Conservation (phyloP, 495 filamentous ascomycete genomes). For the Xylaria castorea region DNA sequence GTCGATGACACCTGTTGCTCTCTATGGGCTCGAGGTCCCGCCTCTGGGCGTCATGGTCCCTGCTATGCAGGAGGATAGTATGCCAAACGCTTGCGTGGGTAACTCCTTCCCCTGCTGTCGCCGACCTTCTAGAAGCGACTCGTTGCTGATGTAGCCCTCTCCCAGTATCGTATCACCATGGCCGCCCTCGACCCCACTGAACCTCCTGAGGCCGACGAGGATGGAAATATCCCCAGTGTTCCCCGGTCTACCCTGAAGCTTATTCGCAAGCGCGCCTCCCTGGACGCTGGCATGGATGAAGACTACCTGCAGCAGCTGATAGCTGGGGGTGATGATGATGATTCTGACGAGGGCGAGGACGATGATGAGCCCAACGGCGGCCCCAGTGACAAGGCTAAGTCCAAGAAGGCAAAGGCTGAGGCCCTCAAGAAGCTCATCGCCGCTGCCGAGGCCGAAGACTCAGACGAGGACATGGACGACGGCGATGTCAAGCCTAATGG, state of each 20-base stretch:
- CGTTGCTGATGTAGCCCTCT: conserved; percentile 31
- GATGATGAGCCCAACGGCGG: conserved; percentile 81
- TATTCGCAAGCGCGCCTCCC: conserved; percentile 68
- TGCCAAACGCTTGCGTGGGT: conserved; percentile 73
- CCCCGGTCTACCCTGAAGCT: conserved; percentile 89
- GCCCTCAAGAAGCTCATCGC: conserved; percentile 76
- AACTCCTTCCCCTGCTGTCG: conserved; percentile 1
- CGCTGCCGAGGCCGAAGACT: conserved; percentile 62
- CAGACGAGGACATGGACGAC: conserved; percentile 64
- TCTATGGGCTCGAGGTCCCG: conserved; percentile 90
- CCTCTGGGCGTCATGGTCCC: conserved; percentile 77
- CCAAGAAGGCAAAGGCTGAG: conserved; percentile 77
- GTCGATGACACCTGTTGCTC: conserved; percentile 72
- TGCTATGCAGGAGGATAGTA: conserved; percentile 50
- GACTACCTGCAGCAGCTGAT: conserved; percentile 62
- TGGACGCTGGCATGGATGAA: conserved; percentile 65
- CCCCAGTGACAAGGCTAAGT: conserved; percentile 86
- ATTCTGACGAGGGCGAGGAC: conserved; percentile 62
- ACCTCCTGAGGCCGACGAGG: conserved; percentile 68
- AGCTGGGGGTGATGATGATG: conserved; percentile 60
- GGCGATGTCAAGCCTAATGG: conserved; percentile 65
- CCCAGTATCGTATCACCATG: conserved; percentile 95
- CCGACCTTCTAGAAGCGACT: conserved; percentile 5
- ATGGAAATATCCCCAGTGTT: conserved; percentile 63
- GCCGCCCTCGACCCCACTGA: conserved; percentile 93